A percentile compares a stretch with the other conserved stretches of the same genome.
Conservation (phyloP, 352 stramenopile genomes). For the Halophytophthora batemanensis region DNA sequence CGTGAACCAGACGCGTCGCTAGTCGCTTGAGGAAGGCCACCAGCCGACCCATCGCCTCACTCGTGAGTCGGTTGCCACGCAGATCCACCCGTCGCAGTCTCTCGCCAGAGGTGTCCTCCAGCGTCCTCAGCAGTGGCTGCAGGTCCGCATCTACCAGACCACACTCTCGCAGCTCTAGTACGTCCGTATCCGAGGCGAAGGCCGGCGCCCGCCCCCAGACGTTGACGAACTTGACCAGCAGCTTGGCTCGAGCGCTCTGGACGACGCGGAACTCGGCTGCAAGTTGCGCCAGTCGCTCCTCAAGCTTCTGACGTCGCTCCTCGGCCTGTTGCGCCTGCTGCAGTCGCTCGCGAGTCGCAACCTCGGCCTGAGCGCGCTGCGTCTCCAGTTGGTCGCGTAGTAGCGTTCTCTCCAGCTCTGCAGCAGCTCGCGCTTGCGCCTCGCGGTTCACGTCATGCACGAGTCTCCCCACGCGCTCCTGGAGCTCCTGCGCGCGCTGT, state of each 20-base stretch:
- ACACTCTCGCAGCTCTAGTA: conserved; percentile 48
- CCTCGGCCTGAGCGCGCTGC: conserved; percentile 36
- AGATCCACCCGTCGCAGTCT: conserved; percentile 45
- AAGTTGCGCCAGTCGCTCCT: conserved; percentile 31
- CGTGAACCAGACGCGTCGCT: background rate
- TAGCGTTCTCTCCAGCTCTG: conserved; percentile 46
- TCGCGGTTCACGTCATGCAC: conserved; percentile 52
- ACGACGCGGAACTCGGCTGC: conserved; percentile 37
- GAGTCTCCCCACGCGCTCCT: conserved; percentile 51
- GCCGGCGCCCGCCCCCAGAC: conserved; percentile 12
- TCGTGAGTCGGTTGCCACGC: conserved; percentile 55
- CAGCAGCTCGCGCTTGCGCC: conserved; percentile 38
- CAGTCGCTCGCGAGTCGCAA: conserved; percentile 29
- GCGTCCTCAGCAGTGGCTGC: conserved; percentile 32
- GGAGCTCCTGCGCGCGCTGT: conserved; percentile 36
- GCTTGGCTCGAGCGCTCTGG: conserved; percentile 43
- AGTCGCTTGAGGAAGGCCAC: conserved; percentile 28
- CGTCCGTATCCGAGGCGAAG: conserved; percentile 10
- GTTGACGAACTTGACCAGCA: conserved; percentile 36
- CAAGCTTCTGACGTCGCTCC: conserved; percentile 27
- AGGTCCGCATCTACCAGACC: conserved; percentile 54
- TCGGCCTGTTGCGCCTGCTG: conserved; percentile 35
- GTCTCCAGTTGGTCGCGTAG: conserved; percentile 42
- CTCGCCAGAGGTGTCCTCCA: conserved; percentile 20
- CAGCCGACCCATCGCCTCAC: conserved; percentile 38